Conservation (phyloP, 2,329 filamentous ascomycete genomes). For the Aspergillus melleus region DNA sequence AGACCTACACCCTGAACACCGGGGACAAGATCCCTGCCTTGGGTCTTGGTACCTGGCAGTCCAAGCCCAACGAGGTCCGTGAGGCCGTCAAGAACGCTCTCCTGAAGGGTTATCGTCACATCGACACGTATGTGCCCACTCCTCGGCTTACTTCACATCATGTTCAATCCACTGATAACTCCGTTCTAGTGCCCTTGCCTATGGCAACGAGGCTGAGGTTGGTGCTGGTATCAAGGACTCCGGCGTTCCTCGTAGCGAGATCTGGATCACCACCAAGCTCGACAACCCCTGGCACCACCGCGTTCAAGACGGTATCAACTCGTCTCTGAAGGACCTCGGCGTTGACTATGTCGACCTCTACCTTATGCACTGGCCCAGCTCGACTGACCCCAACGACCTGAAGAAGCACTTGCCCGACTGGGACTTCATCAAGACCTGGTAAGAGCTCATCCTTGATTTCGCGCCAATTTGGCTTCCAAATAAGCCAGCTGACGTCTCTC, state of each 20-base stretch:
- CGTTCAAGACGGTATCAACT: constrained; percentile 62
- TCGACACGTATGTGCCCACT: constrained; percentile 48
- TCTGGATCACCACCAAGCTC: constrained; percentile 70
- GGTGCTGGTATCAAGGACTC: constrained; percentile 66
- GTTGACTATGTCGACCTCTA: constrained; percentile 72
- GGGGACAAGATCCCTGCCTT: constrained; percentile 51
- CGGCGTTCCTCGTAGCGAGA: constrained; percentile 64
- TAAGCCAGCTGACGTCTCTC: constrained; percentile 55
- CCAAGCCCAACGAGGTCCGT: constrained; percentile 53
- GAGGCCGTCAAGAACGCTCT: constrained; percentile 51
- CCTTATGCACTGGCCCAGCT: constrained; percentile 67
- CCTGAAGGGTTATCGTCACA: constrained; percentile 56
- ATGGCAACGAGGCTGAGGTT: constrained; percentile 67
- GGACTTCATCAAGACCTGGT: constrained; percentile 79
- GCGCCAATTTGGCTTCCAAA: background rate
- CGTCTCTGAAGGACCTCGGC: constrained; percentile 63
- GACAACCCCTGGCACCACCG: constrained; percentile 65
- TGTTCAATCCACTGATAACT: background rate
- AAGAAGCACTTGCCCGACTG: constrained; percentile 71
- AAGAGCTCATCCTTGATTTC: constrained; percentile 1
- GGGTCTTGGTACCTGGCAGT: constrained; percentile 58
- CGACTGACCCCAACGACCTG: constrained; percentile 52
- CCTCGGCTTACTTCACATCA: background rate
- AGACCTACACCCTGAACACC: constrained; percentile 50
- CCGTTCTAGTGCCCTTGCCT: constrained; percentile 42